Conservation (phyloP, 129 eudicot genomes). For the Lonicera japonica region DNA sequence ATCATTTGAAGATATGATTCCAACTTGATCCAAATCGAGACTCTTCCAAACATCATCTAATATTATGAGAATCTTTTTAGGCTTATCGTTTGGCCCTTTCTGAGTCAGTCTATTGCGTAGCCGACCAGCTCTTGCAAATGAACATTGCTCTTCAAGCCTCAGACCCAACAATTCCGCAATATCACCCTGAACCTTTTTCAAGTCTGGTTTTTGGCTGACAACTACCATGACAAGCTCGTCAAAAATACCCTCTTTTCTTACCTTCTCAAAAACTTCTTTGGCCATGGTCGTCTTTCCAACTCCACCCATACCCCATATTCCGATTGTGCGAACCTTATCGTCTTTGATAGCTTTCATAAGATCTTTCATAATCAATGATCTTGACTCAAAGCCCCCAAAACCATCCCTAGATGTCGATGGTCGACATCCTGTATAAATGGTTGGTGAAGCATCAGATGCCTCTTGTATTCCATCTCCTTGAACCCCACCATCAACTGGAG, state of each 20-base stretch:
- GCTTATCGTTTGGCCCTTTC: not conserved
- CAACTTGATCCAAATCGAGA: not conserved
- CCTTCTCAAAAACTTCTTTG: not conserved
- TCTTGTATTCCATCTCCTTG: too few relatives aligned
- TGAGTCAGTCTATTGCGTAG: not conserved
- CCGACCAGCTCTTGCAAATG: not conserved
- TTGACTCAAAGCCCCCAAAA: not conserved
- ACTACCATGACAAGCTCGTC: constrained; percentile 5
- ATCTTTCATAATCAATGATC: not conserved
- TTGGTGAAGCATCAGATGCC: too few relatives aligned
- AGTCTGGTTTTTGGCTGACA: not conserved
- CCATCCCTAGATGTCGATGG: not conserved
- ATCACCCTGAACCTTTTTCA: not conserved
- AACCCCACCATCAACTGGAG: too few relatives aligned
- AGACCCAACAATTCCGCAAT: constrained; percentile 8
- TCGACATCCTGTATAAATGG: not conserved
- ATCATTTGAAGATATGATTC: not conserved
- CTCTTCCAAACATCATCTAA: constrained; percentile 18
- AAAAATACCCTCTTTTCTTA: not conserved
- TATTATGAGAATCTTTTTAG: not conserved
- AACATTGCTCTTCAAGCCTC: not conserved
- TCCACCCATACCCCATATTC: constrained; percentile 18
- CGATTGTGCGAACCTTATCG: not conserved
- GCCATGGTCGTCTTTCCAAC: constrained; percentile 17
- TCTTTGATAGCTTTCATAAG: constrained; percentile 7